These are phyloP conservation scores for Setaria italica DNA, from an alignment of 202 grass and related monocot genomes.

Conservation along the genomic window DNA sequence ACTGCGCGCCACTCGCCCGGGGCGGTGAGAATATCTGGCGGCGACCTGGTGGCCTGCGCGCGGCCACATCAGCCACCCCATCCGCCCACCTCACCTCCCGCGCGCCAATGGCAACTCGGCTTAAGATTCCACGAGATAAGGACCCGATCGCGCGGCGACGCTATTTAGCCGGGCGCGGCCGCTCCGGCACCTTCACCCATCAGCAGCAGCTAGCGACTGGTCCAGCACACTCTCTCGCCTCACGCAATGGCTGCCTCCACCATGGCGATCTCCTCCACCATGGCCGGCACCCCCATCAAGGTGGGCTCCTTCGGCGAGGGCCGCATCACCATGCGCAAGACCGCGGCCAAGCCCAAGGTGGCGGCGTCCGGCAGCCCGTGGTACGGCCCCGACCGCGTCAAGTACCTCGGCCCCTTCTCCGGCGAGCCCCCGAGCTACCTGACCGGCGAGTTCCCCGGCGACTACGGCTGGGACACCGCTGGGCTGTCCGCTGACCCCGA, in stretches of 20 bases:
- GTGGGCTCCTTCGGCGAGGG: slow-evolving; percentile 46
- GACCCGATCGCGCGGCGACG: slow-evolving; percentile 23
- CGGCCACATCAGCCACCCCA: slow-evolving; percentile 50
- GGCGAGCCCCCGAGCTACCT: slow-evolving; percentile 86
- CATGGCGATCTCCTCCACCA: slow-evolving; percentile 63
- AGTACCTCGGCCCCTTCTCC: slow-evolving; percentile 76
- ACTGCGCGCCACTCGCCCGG: background rate
- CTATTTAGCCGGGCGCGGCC: slow-evolving; percentile 27
- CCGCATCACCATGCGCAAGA: slow-evolving; percentile 75
- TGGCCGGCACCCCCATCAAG: slow-evolving; percentile 64
- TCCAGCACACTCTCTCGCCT: background rate
- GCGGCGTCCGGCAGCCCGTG: slow-evolving; percentile 63
- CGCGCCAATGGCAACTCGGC: slow-evolving; percentile 48
- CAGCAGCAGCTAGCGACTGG: background rate
- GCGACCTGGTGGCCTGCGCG: slow-evolving; percentile 11
- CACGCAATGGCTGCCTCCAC: slow-evolving; percentile 44
- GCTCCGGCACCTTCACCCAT: background rate
- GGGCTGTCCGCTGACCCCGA: slow-evolving; percentile 78
- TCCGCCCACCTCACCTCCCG: slow-evolving; percentile 41
- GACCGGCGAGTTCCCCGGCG: slow-evolving; percentile 73
- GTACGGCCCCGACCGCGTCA: slow-evolving; percentile 79
- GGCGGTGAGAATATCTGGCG: slow-evolving; percentile 23
- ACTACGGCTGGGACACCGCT: slow-evolving; percentile 87
- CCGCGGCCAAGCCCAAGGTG: slow-evolving; percentile 55
- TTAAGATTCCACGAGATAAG: slow-evolving; percentile 56